Conservation (phyloP, 352 stramenopile genomes). For the Peronospora farinosa region DNA sequence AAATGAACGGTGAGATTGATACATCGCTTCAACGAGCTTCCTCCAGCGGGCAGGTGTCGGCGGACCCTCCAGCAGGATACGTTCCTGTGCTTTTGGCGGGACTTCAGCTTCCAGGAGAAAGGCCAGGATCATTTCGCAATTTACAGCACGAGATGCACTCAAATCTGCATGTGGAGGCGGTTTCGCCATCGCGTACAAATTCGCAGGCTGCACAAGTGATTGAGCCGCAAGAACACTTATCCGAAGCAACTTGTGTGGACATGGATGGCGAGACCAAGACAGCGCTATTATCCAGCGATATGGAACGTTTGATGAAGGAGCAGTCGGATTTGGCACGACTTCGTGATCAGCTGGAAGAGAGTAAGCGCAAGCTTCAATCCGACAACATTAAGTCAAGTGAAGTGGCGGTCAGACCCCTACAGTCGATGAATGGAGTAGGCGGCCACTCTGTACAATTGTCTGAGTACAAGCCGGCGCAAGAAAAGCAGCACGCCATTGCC, state of each 20-base stretch:
- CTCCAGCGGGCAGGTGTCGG: conserved; percentile 15
- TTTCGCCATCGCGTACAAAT: conserved; percentile 6
- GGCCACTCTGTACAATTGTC: conserved; percentile 10
- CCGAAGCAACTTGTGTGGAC: conserved; percentile 2
- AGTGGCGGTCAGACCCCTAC: not conserved
- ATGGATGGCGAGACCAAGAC: conserved; percentile 3
- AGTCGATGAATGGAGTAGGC: conserved; percentile 7
- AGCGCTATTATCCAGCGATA: conserved; percentile 34
- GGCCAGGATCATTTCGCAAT: conserved; percentile 24
- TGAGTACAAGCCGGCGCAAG: conserved; percentile 21
- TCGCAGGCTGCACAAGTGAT: conserved; percentile 40
- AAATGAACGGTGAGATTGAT: conserved; percentile 8
- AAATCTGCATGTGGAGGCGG: conserved; percentile 2
- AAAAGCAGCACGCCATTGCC: conserved; percentile 9
- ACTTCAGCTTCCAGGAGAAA: conserved; percentile 35
- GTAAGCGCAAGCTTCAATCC: conserved; percentile 50
- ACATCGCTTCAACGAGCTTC: conserved; percentile 11
- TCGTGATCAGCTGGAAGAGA: conserved; percentile 61
- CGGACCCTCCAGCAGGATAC: conserved; percentile 33
- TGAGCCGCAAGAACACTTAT: conserved; percentile 28
- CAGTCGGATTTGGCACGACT: conserved; percentile 58
- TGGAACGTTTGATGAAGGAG: conserved; percentile 61
- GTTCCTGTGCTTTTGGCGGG: conserved; percentile 44
- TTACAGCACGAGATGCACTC: conserved; percentile 11
- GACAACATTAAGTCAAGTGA: conserved; percentile 15